Evolutionary conservation across 805 yeast genomes (phyloP), one percentile per base, ranked within the genome.

Genomic region (Maudiozyma serrabonitensis): DNA sequence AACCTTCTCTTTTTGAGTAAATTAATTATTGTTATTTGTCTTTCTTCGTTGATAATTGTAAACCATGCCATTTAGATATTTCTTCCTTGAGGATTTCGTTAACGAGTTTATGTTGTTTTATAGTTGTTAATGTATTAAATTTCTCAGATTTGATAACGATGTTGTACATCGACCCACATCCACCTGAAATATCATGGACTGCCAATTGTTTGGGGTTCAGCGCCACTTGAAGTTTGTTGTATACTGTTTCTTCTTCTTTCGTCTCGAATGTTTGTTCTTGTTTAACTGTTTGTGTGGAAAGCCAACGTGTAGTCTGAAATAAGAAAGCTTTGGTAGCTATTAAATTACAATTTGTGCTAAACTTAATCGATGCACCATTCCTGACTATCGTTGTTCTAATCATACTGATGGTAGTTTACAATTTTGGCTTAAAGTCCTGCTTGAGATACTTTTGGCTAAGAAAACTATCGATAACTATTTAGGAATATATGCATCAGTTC

Each of bases 151-250:
- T 84, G 16, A 93, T 78, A 51, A 75, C 70, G 46, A 93, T 91
- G 45, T 95, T 88, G 69, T 88, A 93, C 99, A 93, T 93, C 6
- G 97, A 89, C 1, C 99, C 99, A 69, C 99, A 93, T 0, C 99
- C 99, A 18, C 91, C 98, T 26, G 93, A 82, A 8, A 91, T 81
- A 63, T 91, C 98, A 54, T 75, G 72, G 6, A 91, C 97, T 26
- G 75, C 73, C 43, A 90, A 69, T 35, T 67, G 68, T 31, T 69
- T 64, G 1, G 99, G 97, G 6, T 70, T 56, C 45, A 91, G 76
- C 48, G 75, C 75, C 23, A 71, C 65, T 11, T 72, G 59, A 39
- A 89, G 70, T 49, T 79, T 79, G 25, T 73, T 68, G 59, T 71
- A 82, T 25, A 89, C 76, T 62, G 81, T 73, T 46, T 70, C 63